Conservation (phyloP, 345 rosid genomes). For the Camelina hispida region DNA sequence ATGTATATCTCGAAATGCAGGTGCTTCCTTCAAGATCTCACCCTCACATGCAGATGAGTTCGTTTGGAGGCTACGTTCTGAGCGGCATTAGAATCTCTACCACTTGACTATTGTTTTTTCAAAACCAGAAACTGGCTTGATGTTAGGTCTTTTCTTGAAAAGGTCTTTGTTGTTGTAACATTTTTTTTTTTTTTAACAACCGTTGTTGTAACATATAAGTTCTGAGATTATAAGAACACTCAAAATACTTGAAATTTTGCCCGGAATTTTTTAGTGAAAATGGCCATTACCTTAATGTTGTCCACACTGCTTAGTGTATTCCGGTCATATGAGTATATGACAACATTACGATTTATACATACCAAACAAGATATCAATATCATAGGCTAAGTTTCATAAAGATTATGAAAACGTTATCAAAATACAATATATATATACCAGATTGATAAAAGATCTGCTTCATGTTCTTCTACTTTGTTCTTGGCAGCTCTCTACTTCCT, state of each 20-base stretch:
- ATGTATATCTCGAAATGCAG: constrained; percentile 43
- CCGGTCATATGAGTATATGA: background rate
- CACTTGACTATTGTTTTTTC: constrained; percentile 33
- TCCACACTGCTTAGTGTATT: background rate
- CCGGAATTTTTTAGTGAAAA: background rate
- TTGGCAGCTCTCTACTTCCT: constrained; percentile 53
- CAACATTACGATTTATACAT: constrained; percentile 1
- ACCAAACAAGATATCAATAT: constrained; percentile 6
- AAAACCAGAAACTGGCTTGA: constrained; percentile 30
- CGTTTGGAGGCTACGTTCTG: constrained; percentile 83
- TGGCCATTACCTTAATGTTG: background rate
- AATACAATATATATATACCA: constrained; percentile 30
- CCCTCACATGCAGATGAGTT: constrained; percentile 92
- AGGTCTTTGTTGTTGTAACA: constrained; percentile 25
- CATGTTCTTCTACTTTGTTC: background rate
- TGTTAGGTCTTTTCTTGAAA: constrained; percentile 19
- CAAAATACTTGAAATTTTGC: background rate
- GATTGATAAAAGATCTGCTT: constrained; percentile 15
- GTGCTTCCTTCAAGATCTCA: constrained; percentile 95
- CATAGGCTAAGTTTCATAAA: constrained; percentile 53
- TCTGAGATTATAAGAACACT: constrained; percentile 6
- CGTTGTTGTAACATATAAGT: constrained; percentile 31
- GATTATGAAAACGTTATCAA: constrained; percentile 56
- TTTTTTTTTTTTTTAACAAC: background rate
- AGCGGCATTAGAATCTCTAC: constrained; percentile 69